Conservation (phyloP, 805 yeast genomes). For the Trichomonascus vanleenenianus region DNA sequence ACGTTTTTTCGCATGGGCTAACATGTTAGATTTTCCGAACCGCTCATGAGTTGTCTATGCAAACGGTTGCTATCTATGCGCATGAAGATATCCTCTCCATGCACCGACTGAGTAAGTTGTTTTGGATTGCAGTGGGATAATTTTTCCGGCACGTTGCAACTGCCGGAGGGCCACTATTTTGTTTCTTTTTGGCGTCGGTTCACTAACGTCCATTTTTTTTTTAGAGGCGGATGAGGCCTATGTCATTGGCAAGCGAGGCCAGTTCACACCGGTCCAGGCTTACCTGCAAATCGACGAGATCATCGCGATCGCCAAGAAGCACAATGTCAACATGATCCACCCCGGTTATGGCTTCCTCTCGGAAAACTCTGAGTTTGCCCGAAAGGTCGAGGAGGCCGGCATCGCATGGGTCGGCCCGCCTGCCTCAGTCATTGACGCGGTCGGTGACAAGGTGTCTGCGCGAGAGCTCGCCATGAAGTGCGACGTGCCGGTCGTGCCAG, state of each 20-base stretch:
- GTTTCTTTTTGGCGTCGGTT: neutral
- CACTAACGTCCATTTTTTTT: neutral
- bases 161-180: neutral
- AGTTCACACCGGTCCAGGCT: constrained; percentile 92
- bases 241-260: constrained; percentile 81
- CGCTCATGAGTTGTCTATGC: constrained; percentile 96
- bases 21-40: constrained; percentile 67
- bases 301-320: constrained; percentile 71
- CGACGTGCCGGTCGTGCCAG: constrained; percentile 91
- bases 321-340: constrained; percentile 77
- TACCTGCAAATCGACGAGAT: constrained; percentile 94
- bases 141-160: too few species aligned
- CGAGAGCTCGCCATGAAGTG: constrained; percentile 76
- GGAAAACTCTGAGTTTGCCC: constrained; percentile 89
- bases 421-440: constrained; percentile 78
- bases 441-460: constrained; percentile 96
- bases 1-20: too few species aligned
- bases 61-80: constrained; percentile 93
- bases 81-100: constrained; percentile 91
- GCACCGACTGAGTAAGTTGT: constrained; percentile 63
- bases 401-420: constrained; percentile 96
- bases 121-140: too few species aligned
- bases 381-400: constrained; percentile 82
- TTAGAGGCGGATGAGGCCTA: constrained; percentile 32
- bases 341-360: constrained; percentile 90